phyloP scores from a whole-genome alignment of 2,329 filamentous ascomycete species.

The Colletotrichum filicis region DNA sequence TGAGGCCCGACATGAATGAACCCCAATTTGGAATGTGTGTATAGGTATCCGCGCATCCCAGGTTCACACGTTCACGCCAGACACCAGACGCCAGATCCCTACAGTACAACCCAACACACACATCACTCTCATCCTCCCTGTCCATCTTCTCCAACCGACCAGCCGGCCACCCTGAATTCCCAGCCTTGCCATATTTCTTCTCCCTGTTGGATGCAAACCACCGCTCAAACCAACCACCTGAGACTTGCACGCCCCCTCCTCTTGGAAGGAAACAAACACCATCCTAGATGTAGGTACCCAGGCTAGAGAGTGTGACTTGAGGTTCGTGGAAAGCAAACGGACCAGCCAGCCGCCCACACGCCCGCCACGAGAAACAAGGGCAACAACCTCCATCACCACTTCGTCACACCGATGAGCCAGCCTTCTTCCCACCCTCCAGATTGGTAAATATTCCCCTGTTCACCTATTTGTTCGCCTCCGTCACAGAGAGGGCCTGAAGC shows the following conservation, averaged over 20 bases:
- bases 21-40: background rate
- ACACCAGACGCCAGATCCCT: background rate
- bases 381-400: slow-evolving; percentile 15
- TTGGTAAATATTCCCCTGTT: background rate
- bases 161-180: background rate
- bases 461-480: background rate
- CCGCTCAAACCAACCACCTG: background rate
- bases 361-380: background rate
- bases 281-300: background rate
- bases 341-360: background rate
- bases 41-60: background rate
- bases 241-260: background rate
- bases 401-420: slow-evolving; percentile 24
- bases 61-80: background rate
- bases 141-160: background rate
- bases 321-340: slow-evolving; percentile 5
- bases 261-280: background rate
- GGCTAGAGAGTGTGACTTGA: background rate
- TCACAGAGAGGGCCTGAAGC: background rate
- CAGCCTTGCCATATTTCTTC: slow-evolving; percentile 21
- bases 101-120: background rate
- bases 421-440: background rate
- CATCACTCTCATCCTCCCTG: background rate
- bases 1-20: background rate
- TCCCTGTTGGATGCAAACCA: background rate